A percentile compares a stretch with the other conserved stretches of the same genome.
Conservation (phyloP, 768 basidiomycete species). For the Nevesoporus exiguus region DNA sequence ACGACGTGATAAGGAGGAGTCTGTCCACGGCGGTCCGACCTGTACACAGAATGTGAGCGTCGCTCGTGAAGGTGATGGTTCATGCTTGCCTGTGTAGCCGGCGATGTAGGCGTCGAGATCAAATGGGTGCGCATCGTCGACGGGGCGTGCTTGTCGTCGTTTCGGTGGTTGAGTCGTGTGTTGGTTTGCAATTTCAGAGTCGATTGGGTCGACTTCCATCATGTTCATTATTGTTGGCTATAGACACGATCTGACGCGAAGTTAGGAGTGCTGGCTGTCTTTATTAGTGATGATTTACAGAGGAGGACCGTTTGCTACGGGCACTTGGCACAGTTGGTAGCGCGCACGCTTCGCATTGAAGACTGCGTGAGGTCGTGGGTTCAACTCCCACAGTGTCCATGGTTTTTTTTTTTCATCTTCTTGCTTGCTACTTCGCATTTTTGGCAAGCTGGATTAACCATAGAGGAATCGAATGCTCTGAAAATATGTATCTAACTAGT, state of each 20-base stretch:
- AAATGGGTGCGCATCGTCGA: constrained; percentile 83
- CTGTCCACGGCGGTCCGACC: constrained; percentile 78
- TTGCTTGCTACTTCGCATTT: too few relatives aligned
- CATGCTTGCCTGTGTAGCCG: constrained; percentile 62
- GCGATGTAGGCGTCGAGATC: constrained; percentile 80
- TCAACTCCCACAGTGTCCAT: constrained; percentile 43
- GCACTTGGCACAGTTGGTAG: constrained; percentile 43
- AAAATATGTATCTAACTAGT: constrained; percentile 26
- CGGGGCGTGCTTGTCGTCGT: constrained; percentile 36
- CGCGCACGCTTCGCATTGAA: constrained; percentile 53
- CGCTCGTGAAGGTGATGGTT: background rate
- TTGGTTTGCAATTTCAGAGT: constrained; percentile 22
- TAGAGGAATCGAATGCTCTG: too few relatives aligned
- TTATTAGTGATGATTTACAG: background rate
- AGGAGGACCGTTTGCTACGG: background rate
- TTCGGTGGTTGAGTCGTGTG: constrained; percentile 7
- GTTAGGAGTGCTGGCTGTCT: background rate
- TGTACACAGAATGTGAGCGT: constrained; percentile 24
- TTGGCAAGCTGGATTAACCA: too few relatives aligned
- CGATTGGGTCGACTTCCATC: constrained; percentile 32
- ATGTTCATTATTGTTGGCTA: constrained; percentile 1
- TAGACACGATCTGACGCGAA: background rate
- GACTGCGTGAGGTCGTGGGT: constrained; percentile 56
- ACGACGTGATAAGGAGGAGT: constrained; percentile 60
- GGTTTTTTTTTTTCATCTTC: background rate